Conservation (phyloP, 1,284 basidiomycete species). For the Pseudomicrostroma phylloplanum region DNA sequence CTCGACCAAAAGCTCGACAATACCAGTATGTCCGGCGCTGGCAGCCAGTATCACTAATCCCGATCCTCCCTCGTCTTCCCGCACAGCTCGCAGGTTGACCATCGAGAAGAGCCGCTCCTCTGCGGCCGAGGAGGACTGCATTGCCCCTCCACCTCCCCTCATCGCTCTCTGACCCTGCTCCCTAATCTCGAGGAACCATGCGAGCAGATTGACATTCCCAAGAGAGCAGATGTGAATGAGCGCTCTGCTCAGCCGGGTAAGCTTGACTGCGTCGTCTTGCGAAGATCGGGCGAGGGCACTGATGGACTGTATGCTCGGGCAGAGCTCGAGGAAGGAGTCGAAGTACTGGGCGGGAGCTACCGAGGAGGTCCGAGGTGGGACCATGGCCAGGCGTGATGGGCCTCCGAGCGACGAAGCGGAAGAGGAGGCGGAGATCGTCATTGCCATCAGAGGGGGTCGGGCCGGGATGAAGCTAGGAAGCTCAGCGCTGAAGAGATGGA, state of each 20-base stretch:
- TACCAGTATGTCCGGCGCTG: conserved; percentile 37
- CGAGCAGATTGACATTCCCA: conserved; percentile 37
- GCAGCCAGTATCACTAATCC: conserved; percentile 39
- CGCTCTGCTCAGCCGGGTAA: conserved; percentile 20
- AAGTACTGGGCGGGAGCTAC: background rate
- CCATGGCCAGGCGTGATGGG: no score
- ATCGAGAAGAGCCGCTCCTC: conserved; percentile 15
- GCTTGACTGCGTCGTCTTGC: conserved; percentile 14
- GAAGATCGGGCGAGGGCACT: conserved; percentile 22
- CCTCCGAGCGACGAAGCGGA: no score
- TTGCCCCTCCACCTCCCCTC: background rate
- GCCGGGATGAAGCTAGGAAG: no score
- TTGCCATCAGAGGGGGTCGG: no score
- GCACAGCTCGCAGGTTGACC: conserved; percentile 8
- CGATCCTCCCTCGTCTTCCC: conserved; percentile 29
- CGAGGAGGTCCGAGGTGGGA: no score
- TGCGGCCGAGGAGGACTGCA: conserved; percentile 7
- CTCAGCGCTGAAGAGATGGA: no score
- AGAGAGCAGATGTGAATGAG: conserved; percentile 27
- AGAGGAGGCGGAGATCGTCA: no score
- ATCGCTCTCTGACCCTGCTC: conserved; percentile 20
- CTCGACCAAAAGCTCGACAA: conserved; percentile 31
- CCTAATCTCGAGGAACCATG: conserved; percentile 32
- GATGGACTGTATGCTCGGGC: conserved; percentile 27
- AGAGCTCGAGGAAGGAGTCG: conserved; percentile 21